phyloP scores from a whole-genome alignment of 2,329 filamentous ascomycete species.

The Scedosporium boydii region DNA sequence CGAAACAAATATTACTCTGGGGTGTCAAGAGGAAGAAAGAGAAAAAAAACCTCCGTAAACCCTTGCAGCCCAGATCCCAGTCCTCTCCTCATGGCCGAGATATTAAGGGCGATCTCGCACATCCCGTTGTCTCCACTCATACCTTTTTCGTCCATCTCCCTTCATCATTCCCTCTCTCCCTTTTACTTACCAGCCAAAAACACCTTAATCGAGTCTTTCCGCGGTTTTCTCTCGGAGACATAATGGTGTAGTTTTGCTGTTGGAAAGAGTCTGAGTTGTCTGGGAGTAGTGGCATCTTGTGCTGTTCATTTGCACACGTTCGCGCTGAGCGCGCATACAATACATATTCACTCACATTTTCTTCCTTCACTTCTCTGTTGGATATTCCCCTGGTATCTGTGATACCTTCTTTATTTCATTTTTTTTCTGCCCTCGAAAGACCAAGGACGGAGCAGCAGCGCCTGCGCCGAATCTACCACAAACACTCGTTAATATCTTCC shows the following conservation, averaged over 20 bases:
- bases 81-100: not conserved
- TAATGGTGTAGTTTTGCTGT: not conserved
- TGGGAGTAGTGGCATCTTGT: not conserved
- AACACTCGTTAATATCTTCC: no score
- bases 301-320: not conserved
- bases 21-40: not conserved
- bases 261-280: not conserved
- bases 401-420: not conserved
- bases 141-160: not conserved
- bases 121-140: not conserved
- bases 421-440: not conserved
- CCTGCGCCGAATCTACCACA: not conserved
- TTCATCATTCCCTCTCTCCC: not conserved
- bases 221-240: not conserved
- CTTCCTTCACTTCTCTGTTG: not conserved
- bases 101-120: not conserved
- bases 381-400: not conserved
- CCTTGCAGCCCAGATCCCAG: not conserved
- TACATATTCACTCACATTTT: not conserved
- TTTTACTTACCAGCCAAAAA: not conserved
- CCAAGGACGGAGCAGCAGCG: not conserved
- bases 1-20: not conserved
- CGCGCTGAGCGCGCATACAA: not conserved
- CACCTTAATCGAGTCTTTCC: not conserved
- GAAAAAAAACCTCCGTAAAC: not conserved